phyloP scores from a whole-genome alignment of 352 stramenopile species.

The Aphanomyces astaci region DNA sequence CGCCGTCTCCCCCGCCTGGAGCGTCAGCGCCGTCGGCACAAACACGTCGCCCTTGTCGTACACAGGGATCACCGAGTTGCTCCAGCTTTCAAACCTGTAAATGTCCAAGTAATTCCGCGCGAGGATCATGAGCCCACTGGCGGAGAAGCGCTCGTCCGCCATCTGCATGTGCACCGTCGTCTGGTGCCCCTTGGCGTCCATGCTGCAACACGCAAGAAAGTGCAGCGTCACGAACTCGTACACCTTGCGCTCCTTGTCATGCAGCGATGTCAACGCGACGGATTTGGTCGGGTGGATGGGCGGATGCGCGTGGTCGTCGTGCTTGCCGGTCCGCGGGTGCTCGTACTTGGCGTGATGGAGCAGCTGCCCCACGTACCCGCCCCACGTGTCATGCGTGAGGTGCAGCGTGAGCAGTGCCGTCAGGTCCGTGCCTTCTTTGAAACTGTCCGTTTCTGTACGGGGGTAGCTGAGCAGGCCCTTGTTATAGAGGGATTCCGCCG shows the following conservation, averaged over 20 bases:
- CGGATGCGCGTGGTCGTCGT: constrained; percentile 96
- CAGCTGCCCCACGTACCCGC: constrained; percentile 67
- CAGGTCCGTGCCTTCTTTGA: constrained; percentile 92
- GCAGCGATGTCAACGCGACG: constrained; percentile 61
- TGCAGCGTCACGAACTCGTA: constrained; percentile 97
- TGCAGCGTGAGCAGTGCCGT: constrained; percentile 67
- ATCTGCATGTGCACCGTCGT: constrained; percentile 87
- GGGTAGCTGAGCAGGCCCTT: constrained; percentile 98
- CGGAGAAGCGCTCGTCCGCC: constrained; percentile 77
- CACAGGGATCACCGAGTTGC: constrained; percentile 71
- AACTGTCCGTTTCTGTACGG: constrained; percentile 98
- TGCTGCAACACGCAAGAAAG: constrained; percentile 97
- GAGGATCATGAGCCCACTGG: constrained; percentile 84
- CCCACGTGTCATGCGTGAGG: constrained; percentile 60
- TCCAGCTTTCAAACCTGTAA: constrained; percentile 94
- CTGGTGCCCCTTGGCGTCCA: constrained; percentile 87
- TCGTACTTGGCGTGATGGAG: constrained; percentile 60
- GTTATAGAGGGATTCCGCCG: constrained; percentile 95
- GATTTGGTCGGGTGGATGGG: constrained; percentile 98
- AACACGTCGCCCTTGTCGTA: constrained; percentile 76
- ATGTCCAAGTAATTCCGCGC: constrained; percentile 93
- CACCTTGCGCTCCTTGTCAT: constrained; percentile 88
- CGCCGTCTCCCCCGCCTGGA: constrained; percentile 65
- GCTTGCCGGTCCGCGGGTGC: constrained; percentile 80
- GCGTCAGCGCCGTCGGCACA: constrained; percentile 50